phyloP scores from a whole-genome alignment of 2,329 filamentous ascomycete species.

The Thelonectria olida region DNA sequence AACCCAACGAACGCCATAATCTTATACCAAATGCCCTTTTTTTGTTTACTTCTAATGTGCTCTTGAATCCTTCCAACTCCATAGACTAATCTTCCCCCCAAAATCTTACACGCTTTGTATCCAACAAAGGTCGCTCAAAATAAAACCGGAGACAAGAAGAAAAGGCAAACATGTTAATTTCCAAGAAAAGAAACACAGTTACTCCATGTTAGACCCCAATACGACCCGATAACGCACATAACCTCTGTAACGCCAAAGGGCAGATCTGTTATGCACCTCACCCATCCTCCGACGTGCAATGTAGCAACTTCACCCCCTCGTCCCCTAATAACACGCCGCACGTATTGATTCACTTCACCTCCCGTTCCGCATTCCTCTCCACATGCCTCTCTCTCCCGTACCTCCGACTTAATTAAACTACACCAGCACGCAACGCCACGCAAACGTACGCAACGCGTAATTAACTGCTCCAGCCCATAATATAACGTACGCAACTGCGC shows the following conservation, averaged over 20 bases:
- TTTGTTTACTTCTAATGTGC: neutral
- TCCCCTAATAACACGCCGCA: slow-evolving; percentile 1
- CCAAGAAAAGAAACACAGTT: slow-evolving; percentile 10
- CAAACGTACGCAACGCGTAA: neutral
- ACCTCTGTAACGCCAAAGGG: neutral
- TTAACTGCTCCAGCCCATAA: neutral
- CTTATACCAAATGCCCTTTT: neutral
- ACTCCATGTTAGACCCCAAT: too few species aligned
- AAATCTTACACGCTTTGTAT: neutral
- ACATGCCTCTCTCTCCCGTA: neutral
- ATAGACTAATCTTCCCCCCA: neutral
- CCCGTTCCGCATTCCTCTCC: neutral
- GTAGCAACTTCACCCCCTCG: neutral
- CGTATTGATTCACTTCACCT: slow-evolving; percentile 4
- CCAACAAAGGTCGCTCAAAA: neutral
- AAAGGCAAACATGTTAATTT: neutral
- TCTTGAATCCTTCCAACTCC: neutral
- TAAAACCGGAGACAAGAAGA: neutral
- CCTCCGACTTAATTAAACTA: neutral
- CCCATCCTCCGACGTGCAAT: neutral
- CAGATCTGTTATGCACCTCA: neutral
- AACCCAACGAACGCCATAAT: neutral
- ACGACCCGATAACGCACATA: neutral
- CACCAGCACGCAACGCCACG: neutral
- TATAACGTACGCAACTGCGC: slow-evolving; percentile 5